These are phyloP conservation scores for Zygosaccharomyces kombuchaensis DNA, from an alignment of 805 yeast species.

Conservation along the genomic window DNA sequence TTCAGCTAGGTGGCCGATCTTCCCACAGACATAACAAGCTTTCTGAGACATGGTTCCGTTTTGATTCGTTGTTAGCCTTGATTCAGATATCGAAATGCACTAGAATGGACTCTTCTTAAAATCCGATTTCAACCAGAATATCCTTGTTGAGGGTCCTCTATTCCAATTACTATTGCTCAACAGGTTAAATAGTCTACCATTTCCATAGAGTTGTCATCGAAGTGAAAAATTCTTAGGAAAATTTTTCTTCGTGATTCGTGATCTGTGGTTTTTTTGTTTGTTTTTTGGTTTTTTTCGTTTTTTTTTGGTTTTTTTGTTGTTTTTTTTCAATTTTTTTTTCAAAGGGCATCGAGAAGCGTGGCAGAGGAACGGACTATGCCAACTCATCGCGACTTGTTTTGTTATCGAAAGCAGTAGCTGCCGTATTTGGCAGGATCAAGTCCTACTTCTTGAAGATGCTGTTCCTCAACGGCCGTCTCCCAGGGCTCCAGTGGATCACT, in stretches of 20 bases:
- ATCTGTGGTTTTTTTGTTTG: not conserved
- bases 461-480: slow-evolving; percentile 21
- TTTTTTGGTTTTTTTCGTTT: not conserved
- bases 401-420: not conserved
- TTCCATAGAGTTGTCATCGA: not conserved
- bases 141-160: not conserved
- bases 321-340: not conserved
- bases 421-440: slow-evolving; percentile 5
- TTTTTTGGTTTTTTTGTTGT: not conserved
- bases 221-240: slow-evolving; percentile 1
- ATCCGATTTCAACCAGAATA: slow-evolving; percentile 2
- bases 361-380: not conserved
- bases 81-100: not conserved
- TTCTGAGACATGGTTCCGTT: slow-evolving; percentile 45
- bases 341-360: not conserved
- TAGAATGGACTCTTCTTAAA: not conserved
- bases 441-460: slow-evolving; percentile 2
- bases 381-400: not conserved
- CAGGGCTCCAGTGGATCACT: slow-evolving; percentile 27
- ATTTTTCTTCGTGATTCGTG: slow-evolving; percentile 4
- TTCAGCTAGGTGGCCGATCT: slow-evolving; percentile 86
- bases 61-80: not conserved
- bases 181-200: slow-evolving; percentile 1
- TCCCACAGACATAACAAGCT: slow-evolving; percentile 90
- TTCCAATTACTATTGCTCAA: not conserved